These are phyloP conservation scores for Prunus padus DNA, from an alignment of 306 rosid species.

Conservation along the genomic window DNA sequence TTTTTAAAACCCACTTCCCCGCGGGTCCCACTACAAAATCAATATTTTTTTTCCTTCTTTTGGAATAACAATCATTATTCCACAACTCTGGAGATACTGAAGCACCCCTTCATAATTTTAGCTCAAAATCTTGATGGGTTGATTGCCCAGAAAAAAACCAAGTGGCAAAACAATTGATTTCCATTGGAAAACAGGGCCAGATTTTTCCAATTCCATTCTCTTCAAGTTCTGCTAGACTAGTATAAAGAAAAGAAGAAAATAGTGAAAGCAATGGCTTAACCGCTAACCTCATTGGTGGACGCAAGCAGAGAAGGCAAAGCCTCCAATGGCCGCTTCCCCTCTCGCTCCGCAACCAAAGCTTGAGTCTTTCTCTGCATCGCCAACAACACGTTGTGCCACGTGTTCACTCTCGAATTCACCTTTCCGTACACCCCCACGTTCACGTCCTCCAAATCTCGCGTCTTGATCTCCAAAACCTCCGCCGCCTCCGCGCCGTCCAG, in stretches of 20 bases:
- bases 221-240: not conserved
- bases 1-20: too few relatives aligned
- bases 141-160: too few relatives aligned
- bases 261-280: not conserved
- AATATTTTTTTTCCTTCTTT: not conserved
- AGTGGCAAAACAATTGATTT: too few relatives aligned
- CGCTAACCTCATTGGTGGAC: not conserved
- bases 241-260: not conserved
- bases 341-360: conserved; percentile 29
- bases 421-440: conserved; percentile 52
- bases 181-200: too few relatives aligned
- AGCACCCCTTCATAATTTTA: too few relatives aligned
- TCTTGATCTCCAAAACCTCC: conserved; percentile 45
- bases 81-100: not conserved
- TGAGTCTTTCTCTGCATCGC: conserved; percentile 61
- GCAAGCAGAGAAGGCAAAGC: conserved; percentile 16
- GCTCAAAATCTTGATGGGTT: too few relatives aligned
- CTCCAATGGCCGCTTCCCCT: not conserved
- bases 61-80: not conserved
- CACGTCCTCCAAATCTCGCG: conserved; percentile 45
- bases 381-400: conserved; percentile 68
- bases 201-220: not conserved
- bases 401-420: conserved; percentile 60
- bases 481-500: conserved; percentile 57
- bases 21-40: not conserved